Conservation (phyloP, 495 filamentous ascomycete genomes). For the Aspergillus sclerotioniger region DNA sequence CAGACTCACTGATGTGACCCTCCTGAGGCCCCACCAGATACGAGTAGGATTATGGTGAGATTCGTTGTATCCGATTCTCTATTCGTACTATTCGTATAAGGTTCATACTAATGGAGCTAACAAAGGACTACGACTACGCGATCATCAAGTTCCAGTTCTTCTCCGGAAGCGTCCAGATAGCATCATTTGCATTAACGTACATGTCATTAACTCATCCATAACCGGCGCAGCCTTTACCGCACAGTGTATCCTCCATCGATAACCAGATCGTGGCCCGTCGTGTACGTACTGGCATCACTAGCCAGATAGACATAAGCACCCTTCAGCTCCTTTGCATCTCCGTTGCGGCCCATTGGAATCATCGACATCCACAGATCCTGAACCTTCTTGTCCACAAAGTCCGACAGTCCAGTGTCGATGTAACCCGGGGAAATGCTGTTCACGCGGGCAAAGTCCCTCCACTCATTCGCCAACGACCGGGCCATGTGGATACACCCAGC, state of each 20-base stretch:
- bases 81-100: no score
- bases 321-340: constrained; percentile 79
- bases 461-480: constrained; percentile 67
- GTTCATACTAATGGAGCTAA: no score
- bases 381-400: constrained; percentile 68
- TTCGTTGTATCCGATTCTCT: no score
- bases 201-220: background rate
- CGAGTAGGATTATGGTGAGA: no score
- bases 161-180: no score
- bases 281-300: constrained; percentile 78
- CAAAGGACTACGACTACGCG: no score
- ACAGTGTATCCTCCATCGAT: constrained; percentile 65
- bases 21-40: no score
- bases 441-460: constrained; percentile 73
- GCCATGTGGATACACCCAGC: constrained; percentile 57
- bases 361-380: constrained; percentile 70
- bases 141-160: no score
- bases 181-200: constrained; percentile 1
- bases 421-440: constrained; percentile 76
- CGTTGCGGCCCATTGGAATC: constrained; percentile 75
- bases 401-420: constrained; percentile 75
- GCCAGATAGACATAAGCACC: constrained; percentile 76
- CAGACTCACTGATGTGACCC: no score
- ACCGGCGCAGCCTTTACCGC: constrained; percentile 30
- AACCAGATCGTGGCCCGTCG: constrained; percentile 73